Evolutionary conservation across 495 filamentous ascomycete genomes (phyloP), one percentile per base, ranked within the genome.

Genomic region (Penicillium pulvis): DNA sequence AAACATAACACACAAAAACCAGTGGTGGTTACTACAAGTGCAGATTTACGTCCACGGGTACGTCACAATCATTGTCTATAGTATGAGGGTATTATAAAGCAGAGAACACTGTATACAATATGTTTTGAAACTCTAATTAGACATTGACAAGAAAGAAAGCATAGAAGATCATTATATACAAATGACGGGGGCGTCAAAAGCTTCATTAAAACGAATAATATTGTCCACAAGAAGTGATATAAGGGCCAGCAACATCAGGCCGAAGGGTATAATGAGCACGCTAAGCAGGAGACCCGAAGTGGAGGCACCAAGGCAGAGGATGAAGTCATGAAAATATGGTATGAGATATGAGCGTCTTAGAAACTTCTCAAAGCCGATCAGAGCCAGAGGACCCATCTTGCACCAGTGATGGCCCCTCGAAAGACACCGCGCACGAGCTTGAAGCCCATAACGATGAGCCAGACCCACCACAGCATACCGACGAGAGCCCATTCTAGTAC

Each of bases 351-450:
- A 14, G 16, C 7, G 14, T n/a, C 39, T 2, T 41, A 36, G 11
- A n/a, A 6, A 14, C 2, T 14, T 17, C 39, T 17, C 46, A 49
- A 9, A 28, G 9, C 5, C 16, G n/a, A 49, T 63, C 48, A 79
- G 28, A 95, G 67, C 90, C 90, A 95, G 54, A 96, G 72, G 65
- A 95, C 73, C 92, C 92, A 97, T 63, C 81, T 73, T 14, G 88
- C 72, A 43, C 79, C 80, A 28, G 81, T 75, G 4, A 86, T 69
- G 8, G 83, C 64, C 4, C 84, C 87, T 41, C 79, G 79, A 28
- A 87, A 78, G 12, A 85, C 61, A 17, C 86, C 85, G 30, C 86
- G 74, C 1, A 87, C 61, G 20, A 90, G 57, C 56, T 88, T 79
- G 51, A 86, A 77, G 12, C 86, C 79, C 79, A 90, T 86, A 17